Base-by-base conservation (phyloP, 2,329 filamentous ascomycete species). In the Fusarium brachygibbosum region DNA sequence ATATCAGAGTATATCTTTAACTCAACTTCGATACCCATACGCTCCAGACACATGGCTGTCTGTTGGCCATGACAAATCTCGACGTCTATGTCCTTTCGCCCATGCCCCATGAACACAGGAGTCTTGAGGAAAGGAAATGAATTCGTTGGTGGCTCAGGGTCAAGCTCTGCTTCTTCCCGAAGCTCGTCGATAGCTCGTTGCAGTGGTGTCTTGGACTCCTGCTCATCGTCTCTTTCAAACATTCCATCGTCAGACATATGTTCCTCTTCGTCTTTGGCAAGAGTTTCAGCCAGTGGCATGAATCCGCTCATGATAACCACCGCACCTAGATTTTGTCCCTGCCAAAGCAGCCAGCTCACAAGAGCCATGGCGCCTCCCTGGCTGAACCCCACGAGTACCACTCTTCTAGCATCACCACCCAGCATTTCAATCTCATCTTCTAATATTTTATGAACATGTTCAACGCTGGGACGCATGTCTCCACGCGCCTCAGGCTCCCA, bases 331-430 rank as follows among this genome's bases (percentile, higher is more conserved):
- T 75, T 53, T 17, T 73, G 70, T 0, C 79, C 81, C 12, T 82
- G 76, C 82, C 83, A 84, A 3, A 82, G 74, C 56, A 88, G 58
- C 58, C 81, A 65, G 12, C 81, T 76, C 19, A 79, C 70, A 60
- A 88, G 61, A 0, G 79, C 75, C 41, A 82, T 82, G 4, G 85
- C 85, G 66, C 84, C 85, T 1, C 86, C 86, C 66, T 88, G 86
- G 49, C 86, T 88, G 19, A 87, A 73, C 0, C 86, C 86, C 38
- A 83, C 82, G 0, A 88, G 63, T 2, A 86, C 73, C 0, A 87
- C 74, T 41, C 80, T 82, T 14, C 67, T 52, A 1, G 77, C 66
- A 5, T 82, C 81, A 0, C 76, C 77, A 0, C 48, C 49, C 0
- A 86, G 58, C 0, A 72, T n/a, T 1, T 52, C 69, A 1, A 80